Evolutionary conservation across 257 asterid species (phyloP), one percentile per base, ranked within the genome.

Genomic region (Scutellaria barbata): DNA sequence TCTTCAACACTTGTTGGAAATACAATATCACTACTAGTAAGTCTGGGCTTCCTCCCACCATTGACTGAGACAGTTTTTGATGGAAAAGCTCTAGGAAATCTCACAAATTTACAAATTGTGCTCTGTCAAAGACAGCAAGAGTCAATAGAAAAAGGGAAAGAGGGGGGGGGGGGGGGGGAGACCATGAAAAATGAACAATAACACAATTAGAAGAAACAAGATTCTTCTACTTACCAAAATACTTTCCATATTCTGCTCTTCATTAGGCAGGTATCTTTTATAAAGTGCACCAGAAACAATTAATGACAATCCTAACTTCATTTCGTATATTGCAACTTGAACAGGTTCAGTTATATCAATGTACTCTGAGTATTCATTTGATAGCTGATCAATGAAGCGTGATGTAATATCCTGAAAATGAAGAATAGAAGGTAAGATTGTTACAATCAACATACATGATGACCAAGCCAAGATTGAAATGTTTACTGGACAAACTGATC

Each of bases 301-400:
- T 41, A 95, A 79, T 40, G 99, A 84, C 63, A 90, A 70, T 56
- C 99, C 99, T 59, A 95, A 81, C 83, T 95, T 95, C 77, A 91
- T 84, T 81, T 95, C 99, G 72, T 92, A 92, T 48, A 95, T 52
- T 59, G 98, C 94, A 60, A 86, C 83, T 76, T 82, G 96, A 60
- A 89, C 80, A 68, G 98, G 99, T 76, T 85, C 96, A 69, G 85
- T 76, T 41, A 95, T 57, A 85, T 95, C 99, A 64, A 64, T 42
- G 75, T 86, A 95, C 25, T 80, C 87, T 12, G 86, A 63, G 82
- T 86, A 92, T 81, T 86, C 95, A 30, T 61, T 79, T 30, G 98
- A 86, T 59, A 95, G 67, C 12, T 75, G 83, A 56, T 84, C 86
- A 86, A 91, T 84, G 79, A 87, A 85, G 74, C 84, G 17, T 12